Percentiles rank a stretch among this genome's conserved stretches.
These are phyloP conservation scores for Penicillium crustosum DNA, from an alignment of 2,329 filamentous ascomycete species.

Conservation along the genomic window DNA sequence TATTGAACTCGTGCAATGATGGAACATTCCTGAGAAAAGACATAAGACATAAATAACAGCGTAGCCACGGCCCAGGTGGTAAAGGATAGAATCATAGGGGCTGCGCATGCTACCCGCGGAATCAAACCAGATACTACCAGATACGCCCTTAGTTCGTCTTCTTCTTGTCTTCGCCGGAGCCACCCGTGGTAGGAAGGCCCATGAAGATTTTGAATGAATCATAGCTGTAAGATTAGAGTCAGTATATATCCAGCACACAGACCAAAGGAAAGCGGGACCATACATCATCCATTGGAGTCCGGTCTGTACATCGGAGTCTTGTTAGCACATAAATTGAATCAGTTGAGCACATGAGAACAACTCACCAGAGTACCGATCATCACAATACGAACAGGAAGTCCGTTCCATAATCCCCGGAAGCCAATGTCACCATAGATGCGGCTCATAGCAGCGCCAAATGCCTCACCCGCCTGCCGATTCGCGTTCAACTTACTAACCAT, in stretches of 20 bases:
- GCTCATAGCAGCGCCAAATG: slow-evolving; percentile 70
- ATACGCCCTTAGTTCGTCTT: slow-evolving; percentile 9
- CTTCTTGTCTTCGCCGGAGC: slow-evolving; percentile 54
- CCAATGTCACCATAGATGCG: slow-evolving; percentile 87
- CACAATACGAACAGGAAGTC: slow-evolving; percentile 78
- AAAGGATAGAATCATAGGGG: neutral
- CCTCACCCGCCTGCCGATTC: slow-evolving; percentile 72
- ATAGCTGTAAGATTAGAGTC: slow-evolving; percentile 35
- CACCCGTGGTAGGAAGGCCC: slow-evolving; percentile 80
- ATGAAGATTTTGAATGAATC: slow-evolving; percentile 90
- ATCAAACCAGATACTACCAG: neutral
- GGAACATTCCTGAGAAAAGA: neutral
- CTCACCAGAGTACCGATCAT: slow-evolving; percentile 74
- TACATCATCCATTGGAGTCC: slow-evolving; percentile 94
- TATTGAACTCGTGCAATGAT: neutral
- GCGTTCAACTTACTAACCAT: slow-evolving; percentile 93
- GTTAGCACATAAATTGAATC: slow-evolving; percentile 18
- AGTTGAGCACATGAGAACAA: slow-evolving; percentile 3
- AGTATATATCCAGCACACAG: slow-evolving; percentile 17
- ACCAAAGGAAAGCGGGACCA: slow-evolving; percentile 39
- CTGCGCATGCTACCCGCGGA: neutral
- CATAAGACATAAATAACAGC: neutral
- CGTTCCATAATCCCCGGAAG: slow-evolving; percentile 88
- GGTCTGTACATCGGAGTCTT: slow-evolving; percentile 46
- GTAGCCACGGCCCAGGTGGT: neutral